These are phyloP conservation scores for Sclerotinia borealis DNA, from an alignment of 2,329 filamentous ascomycete species.

Conservation along the genomic window DNA sequence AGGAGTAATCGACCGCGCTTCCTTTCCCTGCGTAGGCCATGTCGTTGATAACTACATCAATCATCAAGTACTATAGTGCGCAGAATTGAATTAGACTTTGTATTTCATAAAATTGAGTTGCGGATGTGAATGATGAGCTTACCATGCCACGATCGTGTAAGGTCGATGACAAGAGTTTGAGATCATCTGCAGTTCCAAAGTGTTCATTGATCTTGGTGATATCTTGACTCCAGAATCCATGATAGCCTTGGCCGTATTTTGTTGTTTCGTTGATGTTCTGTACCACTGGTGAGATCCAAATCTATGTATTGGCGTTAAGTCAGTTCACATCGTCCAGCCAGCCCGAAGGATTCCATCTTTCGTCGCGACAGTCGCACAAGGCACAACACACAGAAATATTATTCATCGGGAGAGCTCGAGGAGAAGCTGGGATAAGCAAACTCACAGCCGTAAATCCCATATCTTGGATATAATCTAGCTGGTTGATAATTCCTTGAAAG, in stretches of 20 bases:
- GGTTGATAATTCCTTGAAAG: conserved; percentile 40
- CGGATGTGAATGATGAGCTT: not conserved
- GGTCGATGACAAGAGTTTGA: conserved; percentile 49
- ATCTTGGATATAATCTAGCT: conserved; percentile 42
- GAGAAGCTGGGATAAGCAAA: not conserved
- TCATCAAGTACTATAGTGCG: conserved; percentile 35
- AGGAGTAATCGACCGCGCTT: conserved; percentile 15
- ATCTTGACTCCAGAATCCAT: conserved; percentile 41
- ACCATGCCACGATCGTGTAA: conserved; percentile 48
- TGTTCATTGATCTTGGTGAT: conserved; percentile 48
- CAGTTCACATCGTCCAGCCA: not conserved
- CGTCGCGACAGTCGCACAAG: not conserved
- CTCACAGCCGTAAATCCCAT: conserved; percentile 33
- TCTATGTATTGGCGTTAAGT: conserved; percentile 8
- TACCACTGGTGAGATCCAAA: conserved; percentile 40
- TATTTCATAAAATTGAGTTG: not conserved
- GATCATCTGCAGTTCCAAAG: conserved; percentile 53
- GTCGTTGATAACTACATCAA: conserved; percentile 46
- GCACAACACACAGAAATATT: not conserved
- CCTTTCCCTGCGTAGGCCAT: conserved; percentile 29
- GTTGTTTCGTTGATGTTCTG: conserved; percentile 35
- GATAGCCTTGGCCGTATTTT: conserved; percentile 36
- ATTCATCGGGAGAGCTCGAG: not conserved
- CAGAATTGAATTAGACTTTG: not conserved
- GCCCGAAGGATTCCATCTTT: not conserved